A percentile compares a stretch with the other conserved stretches of the same genome.
Evolutionary conservation across 2,329 filamentous ascomycete genomes (phyloP).

Genomic region (Septoria petroselini): DNA sequence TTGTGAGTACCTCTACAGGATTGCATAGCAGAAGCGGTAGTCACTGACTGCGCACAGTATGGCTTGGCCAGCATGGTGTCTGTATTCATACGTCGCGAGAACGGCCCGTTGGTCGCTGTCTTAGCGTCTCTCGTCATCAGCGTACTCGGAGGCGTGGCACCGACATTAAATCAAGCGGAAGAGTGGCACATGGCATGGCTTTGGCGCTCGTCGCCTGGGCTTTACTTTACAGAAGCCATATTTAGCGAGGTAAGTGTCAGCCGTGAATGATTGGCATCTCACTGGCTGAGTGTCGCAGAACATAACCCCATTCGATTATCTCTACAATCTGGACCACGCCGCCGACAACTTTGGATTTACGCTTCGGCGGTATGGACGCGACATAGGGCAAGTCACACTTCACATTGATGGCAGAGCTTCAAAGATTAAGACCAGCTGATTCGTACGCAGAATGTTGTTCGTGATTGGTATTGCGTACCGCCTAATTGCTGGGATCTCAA

Average conservation of each 20-base stretch:
- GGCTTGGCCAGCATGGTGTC: slow-evolving; percentile 53
- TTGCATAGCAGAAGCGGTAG: neutral
- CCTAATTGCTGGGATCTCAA: slow-evolving; percentile 28
- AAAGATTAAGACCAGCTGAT: neutral
- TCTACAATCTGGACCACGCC: slow-evolving; percentile 53
- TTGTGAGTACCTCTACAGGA: slow-evolving; percentile 28
- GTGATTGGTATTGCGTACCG: slow-evolving; percentile 32
- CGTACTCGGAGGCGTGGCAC: slow-evolving; percentile 54
- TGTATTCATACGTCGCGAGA: slow-evolving; percentile 56
- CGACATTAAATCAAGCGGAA: slow-evolving; percentile 49
- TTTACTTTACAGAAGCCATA: slow-evolving; percentile 58
- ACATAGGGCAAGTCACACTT: slow-evolving; percentile 32
- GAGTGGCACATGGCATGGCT: slow-evolving; percentile 53
- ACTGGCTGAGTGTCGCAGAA: slow-evolving; percentile 49
- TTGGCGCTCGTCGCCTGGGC: slow-evolving; percentile 54
- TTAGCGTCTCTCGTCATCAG: slow-evolving; percentile 55
- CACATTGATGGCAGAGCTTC: neutral
- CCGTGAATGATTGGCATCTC: slow-evolving; percentile 48
- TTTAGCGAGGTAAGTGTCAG: slow-evolving; percentile 40
- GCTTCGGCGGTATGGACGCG: slow-evolving; percentile 46
- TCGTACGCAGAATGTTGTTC: slow-evolving; percentile 27
- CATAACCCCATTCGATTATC: slow-evolving; percentile 48
- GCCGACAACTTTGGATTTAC: slow-evolving; percentile 46
- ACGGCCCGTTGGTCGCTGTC: slow-evolving; percentile 56
- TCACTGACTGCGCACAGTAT: slow-evolving; percentile 36